Percentiles rank a stretch among this genome's conserved stretches.
Conservation (phyloP, 805 yeast genomes). For the Ogataea neopini region DNA sequence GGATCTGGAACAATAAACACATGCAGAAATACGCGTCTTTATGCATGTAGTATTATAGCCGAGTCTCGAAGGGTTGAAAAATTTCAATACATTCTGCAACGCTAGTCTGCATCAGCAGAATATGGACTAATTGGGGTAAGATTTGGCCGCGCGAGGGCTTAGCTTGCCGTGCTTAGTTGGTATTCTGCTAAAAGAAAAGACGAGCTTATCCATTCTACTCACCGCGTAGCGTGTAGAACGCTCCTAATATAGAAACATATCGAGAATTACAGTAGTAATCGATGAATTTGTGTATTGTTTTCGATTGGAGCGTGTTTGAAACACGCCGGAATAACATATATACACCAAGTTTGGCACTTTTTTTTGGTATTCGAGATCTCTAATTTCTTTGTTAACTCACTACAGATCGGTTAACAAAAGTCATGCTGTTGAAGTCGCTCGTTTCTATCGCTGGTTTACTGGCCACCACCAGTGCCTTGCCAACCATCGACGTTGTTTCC, state of each 20-base stretch:
- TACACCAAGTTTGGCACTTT: background rate
- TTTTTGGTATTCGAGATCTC: background rate
- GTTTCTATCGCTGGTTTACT: conserved; percentile 18
- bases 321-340: background rate
- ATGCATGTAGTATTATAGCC: background rate
- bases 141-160: background rate
- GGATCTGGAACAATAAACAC: background rate
- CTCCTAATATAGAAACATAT: background rate
- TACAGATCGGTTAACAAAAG: too few relatives aligned
- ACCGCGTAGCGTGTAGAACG: background rate
- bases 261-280: background rate
- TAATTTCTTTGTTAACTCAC: too few relatives aligned
- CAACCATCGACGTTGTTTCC: conserved; percentile 63
- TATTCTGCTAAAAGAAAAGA: conserved; percentile 8
- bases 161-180: background rate
- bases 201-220: background rate
- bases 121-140: background rate
- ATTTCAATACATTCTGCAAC: conserved; percentile 4
- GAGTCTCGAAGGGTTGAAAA: conserved; percentile 5
- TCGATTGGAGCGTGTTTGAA: background rate
- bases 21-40: background rate
- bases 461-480: conserved; percentile 33
- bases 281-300: too few relatives aligned
- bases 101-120: conserved; percentile 3
- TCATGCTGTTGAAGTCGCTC: conserved; percentile 17